Base-by-base conservation (phyloP, 2,329 filamentous ascomycete species). In the Pseudohalonectria lignicola region DNA sequence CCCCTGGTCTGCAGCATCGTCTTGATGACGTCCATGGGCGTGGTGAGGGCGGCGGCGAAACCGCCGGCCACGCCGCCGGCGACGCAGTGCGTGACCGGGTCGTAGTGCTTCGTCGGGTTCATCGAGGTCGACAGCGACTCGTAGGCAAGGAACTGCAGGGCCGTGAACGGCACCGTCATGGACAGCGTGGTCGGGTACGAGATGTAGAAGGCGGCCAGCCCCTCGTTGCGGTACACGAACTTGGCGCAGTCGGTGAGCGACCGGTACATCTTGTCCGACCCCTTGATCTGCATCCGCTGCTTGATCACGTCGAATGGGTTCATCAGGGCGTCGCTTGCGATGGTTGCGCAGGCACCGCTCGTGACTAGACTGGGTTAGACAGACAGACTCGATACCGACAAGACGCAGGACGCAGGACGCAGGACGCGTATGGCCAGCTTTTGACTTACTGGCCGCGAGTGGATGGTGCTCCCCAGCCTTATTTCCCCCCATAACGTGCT, bases 261-360 rank as follows among this genome's bases (percentile, higher is more conserved):
- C 51, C 80, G 82, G 65, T 96, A 94, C 66, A 81, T 78, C 49
- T 74, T 76, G 48, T 79, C 79, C n/a, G 90, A 96, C 53, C 92
- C 84, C 57, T 94, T 86, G 42, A 98, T 84, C 62, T 98, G 92
- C 92, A 98, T 98, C 52, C 92, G 85, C 62, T 98, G 92, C 66
- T 98, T 98, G 68, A 98, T 94, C 44, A 98, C 92, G 65, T 98
- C 92, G 58, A 98, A 98, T 17, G 92, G 92, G 56, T 96, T 98
- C 92, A 98, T 98, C 48, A 98, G 77, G 39, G 92, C 92, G 67
- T 98, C 92, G 59, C 88, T 95, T 26, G 90, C 86, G 57, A 96
- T 95, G 7, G 92, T 96, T 47, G 92, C 92, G 51, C 85, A 85
- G 43, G 92, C 90, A 62, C 92, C 92, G 56, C 87, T 94, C 45